Conservation (phyloP, 2,329 filamentous ascomycete species). For the Clonostachys rosea region DNA sequence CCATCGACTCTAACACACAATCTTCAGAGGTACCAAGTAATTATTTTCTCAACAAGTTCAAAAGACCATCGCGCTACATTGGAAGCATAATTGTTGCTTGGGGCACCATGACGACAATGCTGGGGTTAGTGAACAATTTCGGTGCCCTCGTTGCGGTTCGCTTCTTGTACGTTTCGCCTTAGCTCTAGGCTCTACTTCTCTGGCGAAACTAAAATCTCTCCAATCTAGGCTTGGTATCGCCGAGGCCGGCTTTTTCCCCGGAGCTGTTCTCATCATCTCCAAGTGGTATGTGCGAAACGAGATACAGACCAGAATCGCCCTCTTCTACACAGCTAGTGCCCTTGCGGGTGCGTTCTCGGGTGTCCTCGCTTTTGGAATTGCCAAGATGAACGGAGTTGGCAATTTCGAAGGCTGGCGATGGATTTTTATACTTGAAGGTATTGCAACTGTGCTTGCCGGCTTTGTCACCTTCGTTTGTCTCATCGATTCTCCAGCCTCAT, state of each 20-base stretch:
- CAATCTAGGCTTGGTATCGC: background rate
- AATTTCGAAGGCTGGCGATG: slow-evolving; percentile 11
- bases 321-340: slow-evolving; percentile 15
- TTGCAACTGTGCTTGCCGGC: slow-evolving; percentile 23
- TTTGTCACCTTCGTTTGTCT: slow-evolving; percentile 44
- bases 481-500: slow-evolving; percentile 8
- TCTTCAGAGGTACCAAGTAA: slow-evolving; percentile 72
- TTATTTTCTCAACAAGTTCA: slow-evolving; percentile 65
- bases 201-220: no score
- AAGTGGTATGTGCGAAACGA: slow-evolving; percentile 22
- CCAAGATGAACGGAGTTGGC: slow-evolving; percentile 10
- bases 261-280: slow-evolving; percentile 16
- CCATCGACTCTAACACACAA: no score
- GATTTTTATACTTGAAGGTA: slow-evolving; percentile 15
- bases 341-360: slow-evolving; percentile 13
- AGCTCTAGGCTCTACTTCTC: no score
- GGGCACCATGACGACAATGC: slow-evolving; percentile 40
- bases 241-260: slow-evolving; percentile 20
- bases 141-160: slow-evolving; percentile 30
- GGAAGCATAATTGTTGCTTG: slow-evolving; percentile 31
- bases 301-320: slow-evolving; percentile 16
- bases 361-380: slow-evolving; percentile 11
- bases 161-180: no score
- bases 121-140: slow-evolving; percentile 45
- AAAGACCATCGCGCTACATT: slow-evolving; percentile 28